Conservation (phyloP, 2,329 filamentous ascomycete species). For the Sporothrix luriei region DNA sequence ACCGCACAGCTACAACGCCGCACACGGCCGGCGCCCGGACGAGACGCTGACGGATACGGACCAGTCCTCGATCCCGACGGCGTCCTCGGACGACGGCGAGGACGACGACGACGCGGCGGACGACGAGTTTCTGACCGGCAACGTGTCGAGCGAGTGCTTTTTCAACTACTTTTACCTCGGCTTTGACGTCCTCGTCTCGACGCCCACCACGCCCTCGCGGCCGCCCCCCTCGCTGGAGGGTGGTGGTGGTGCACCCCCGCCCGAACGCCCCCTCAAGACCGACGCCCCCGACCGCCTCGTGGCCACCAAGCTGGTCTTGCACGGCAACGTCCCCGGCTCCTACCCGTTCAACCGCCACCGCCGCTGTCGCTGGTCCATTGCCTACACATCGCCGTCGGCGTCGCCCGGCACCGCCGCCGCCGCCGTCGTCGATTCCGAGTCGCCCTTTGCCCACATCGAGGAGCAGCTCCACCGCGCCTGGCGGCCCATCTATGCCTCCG, state of each 20-base stretch:
- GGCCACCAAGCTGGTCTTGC: conserved; percentile 87
- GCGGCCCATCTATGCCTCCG: conserved; percentile 64
- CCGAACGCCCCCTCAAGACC: conserved; percentile 46
- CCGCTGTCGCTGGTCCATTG: conserved; percentile 81
- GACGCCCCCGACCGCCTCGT: conserved; percentile 67
- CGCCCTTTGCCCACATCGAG: conserved; percentile 73
- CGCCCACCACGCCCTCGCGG: conserved; percentile 66
- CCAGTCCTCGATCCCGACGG: conserved; percentile 71
- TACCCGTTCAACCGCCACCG: conserved; percentile 96
- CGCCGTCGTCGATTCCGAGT: conserved; percentile 69
- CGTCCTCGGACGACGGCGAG: conserved; percentile 70
- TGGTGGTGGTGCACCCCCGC: conserved; percentile 34
- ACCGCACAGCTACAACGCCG: conserved; percentile 8
- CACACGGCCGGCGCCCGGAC: conserved; percentile 45
- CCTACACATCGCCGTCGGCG: conserved; percentile 56
- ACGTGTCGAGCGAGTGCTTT: conserved; percentile 74
- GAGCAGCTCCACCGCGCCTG: conserved; percentile 68
- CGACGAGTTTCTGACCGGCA: conserved; percentile 54
- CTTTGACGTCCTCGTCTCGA: conserved; percentile 90
- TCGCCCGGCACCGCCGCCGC: too few species aligned
- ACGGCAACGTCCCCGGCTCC: conserved; percentile 92
- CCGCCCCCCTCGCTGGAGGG: conserved; percentile 57
- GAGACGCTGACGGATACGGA: conserved; percentile 68
- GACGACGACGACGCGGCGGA: conserved; percentile 60
- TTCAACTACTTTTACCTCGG: conserved; percentile 98